A percentile compares a stretch with the other conserved stretches of the same genome.
phyloP scores from a whole-genome alignment of 2,329 filamentous ascomycete species.

The Aspergillus felis region DNA sequence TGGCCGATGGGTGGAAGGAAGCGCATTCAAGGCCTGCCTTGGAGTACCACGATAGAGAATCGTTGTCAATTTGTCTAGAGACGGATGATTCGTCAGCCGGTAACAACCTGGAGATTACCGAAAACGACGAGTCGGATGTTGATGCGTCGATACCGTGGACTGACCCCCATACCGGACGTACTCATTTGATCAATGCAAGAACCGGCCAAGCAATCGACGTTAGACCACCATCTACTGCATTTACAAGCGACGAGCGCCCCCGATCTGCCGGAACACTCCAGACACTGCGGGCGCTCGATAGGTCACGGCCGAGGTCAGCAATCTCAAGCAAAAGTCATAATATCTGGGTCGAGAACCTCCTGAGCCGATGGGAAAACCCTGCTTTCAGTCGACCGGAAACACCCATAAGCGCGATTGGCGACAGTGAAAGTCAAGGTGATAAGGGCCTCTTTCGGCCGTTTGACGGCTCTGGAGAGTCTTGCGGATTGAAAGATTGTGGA shows the following conservation, averaged over 20 bases:
- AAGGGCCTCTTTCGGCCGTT: slow-evolving; percentile 12
- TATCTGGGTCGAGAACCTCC: slow-evolving; percentile 59
- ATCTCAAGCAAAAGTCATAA: slow-evolving; percentile 9
- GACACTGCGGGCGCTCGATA: slow-evolving; percentile 3
- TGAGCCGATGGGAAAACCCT: slow-evolving; percentile 70
- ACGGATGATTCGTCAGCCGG: not conserved
- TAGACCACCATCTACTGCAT: slow-evolving; percentile 7
- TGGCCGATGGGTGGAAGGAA: not conserved
- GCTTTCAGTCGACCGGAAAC: slow-evolving; percentile 58
- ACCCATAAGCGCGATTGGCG: slow-evolving; percentile 37
- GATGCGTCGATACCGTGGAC: slow-evolving; percentile 48
- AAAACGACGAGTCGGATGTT: not conserved
- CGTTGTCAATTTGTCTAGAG: not conserved
- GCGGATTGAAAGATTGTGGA: slow-evolving; percentile 17
- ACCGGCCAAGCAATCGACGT: slow-evolving; percentile 30
- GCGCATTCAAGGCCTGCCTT: slow-evolving; percentile 1
- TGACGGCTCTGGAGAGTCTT: slow-evolving; percentile 20
- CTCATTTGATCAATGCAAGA: slow-evolving; percentile 29
- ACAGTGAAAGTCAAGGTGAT: slow-evolving; percentile 16
- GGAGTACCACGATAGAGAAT: not conserved
- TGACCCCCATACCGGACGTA: slow-evolving; percentile 53
- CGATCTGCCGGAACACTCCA: slow-evolving; percentile 15
- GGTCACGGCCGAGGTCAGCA: slow-evolving; percentile 15
- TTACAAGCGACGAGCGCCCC: slow-evolving; percentile 9
- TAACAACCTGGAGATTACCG: not conserved